These are phyloP conservation scores for Hyaloscypha finlandica DNA, from an alignment of 495 filamentous ascomycete genomes.

Conservation along the genomic window DNA sequence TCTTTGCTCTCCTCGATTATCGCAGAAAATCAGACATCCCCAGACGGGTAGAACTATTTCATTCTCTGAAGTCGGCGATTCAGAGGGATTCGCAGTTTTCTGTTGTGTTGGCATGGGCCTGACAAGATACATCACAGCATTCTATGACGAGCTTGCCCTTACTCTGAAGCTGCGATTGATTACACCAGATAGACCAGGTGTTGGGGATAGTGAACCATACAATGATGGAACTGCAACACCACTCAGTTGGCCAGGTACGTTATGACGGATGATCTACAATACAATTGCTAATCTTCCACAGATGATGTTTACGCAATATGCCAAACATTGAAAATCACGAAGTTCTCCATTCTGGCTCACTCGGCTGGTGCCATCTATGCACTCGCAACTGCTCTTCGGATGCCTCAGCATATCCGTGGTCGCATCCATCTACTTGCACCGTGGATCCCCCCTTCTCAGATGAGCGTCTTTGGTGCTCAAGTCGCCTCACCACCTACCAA, in stretches of 20 bases:
- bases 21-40: conserved; percentile 83
- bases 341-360: conserved; percentile 97
- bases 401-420: conserved; percentile 94
- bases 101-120: conserved; percentile 98
- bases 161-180: conserved; percentile 89
- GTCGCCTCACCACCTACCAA: conserved; percentile 74
- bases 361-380: conserved; percentile 98
- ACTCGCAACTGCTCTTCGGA: conserved; percentile 89
- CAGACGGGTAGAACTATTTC: conserved; percentile 85
- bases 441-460: conserved; percentile 98
- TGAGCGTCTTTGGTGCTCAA: conserved; percentile 78
- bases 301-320: conserved; percentile 97
- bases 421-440: conserved; percentile 94
- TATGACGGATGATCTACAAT: conserved; percentile 24
- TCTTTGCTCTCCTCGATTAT: conserved; percentile 77
- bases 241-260: conserved; percentile 89
- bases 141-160: conserved; percentile 94
- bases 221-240: conserved; percentile 79
- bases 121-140: conserved; percentile 93
- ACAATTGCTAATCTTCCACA: conserved; percentile 35
- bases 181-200: conserved; percentile 90
- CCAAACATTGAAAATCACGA: conserved; percentile 87
- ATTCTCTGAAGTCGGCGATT: conserved; percentile 96
- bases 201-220: conserved; percentile 88
- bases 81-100: conserved; percentile 87